phyloP scores from a whole-genome alignment of 2,329 filamentous ascomycete species.

The Curvularia sp. region DNA sequence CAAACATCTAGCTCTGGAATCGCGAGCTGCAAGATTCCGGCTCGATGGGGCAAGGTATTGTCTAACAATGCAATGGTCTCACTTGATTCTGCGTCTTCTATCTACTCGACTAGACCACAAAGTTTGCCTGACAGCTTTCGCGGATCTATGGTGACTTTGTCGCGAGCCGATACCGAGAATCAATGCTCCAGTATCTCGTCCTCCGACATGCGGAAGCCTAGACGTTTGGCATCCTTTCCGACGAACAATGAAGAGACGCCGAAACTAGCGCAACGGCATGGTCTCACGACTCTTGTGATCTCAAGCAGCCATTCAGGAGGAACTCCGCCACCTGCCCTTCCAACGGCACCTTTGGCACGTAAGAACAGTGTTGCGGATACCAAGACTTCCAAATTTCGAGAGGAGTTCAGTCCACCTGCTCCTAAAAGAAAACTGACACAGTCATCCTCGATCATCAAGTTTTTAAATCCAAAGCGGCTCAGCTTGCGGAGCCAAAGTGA shows the following conservation, averaged over 20 bases:
- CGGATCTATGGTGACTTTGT: slow-evolving; percentile 34
- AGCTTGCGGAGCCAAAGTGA: slow-evolving; percentile 46
- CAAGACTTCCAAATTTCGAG: slow-evolving; percentile 46
- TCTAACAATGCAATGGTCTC: slow-evolving; percentile 19
- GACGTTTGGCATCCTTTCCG: slow-evolving; percentile 33
- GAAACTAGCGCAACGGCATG: slow-evolving; percentile 23
- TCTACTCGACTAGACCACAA: slow-evolving; percentile 52
- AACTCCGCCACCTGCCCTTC: slow-evolving; percentile 10
- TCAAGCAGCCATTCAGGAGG: slow-evolving; percentile 2
- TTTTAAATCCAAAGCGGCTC: slow-evolving; percentile 40
- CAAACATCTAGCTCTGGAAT: slow-evolving; percentile 50
- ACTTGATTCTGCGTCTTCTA: slow-evolving; percentile 45
- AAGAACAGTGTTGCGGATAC: slow-evolving; percentile 44
- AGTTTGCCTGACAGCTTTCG: slow-evolving; percentile 46
- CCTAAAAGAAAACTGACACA: slow-evolving; percentile 35
- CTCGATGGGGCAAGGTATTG: slow-evolving; percentile 50
- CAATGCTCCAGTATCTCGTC: slow-evolving; percentile 20
- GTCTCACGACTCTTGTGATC: slow-evolving; percentile 16
- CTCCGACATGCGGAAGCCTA: slow-evolving; percentile 16
- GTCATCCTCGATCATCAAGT: slow-evolving; percentile 40
- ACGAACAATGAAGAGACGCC: slow-evolving; percentile 37
- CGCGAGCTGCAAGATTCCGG: slow-evolving; percentile 46
- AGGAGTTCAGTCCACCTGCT: slow-evolving; percentile 47
- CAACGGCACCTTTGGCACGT: slow-evolving; percentile 16
- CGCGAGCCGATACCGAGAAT: slow-evolving; percentile 13